Percentiles rank a stretch among this genome's conserved stretches.
These are phyloP conservation scores for Mortierella sp. DNA, from an alignment of 371 early-diverging fungal species.

Conservation along the genomic window DNA sequence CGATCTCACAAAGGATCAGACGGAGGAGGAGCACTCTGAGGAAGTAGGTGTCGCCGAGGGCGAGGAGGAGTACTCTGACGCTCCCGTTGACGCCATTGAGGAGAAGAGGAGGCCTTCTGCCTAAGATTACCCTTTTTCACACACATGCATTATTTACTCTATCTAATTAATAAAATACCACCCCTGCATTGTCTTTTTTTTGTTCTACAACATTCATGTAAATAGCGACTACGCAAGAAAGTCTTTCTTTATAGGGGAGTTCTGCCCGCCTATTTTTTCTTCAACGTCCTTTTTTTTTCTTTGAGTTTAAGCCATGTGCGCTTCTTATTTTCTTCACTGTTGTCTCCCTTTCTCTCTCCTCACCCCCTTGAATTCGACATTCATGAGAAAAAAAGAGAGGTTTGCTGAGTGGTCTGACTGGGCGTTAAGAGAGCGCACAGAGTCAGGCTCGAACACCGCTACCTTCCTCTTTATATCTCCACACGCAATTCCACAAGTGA, in stretches of 20 bases:
- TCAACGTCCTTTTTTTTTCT: not conserved
- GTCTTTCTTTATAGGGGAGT: not conserved
- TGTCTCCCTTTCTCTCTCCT: not conserved
- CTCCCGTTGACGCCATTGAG: conserved; percentile 20
- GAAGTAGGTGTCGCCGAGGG: conserved; percentile 18
- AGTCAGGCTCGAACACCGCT: too few relatives aligned
- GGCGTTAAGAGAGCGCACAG: too few relatives aligned
- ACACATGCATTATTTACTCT: not conserved
- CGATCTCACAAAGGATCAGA: conserved; percentile 35
- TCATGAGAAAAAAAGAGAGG: not conserved
- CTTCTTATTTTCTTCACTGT: not conserved
- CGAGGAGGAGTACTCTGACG: conserved; percentile 26
- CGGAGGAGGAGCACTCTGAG: conserved; percentile 25
- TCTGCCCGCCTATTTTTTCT: not conserved
- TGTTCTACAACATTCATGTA: not conserved
- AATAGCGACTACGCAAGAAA: too few relatives aligned
- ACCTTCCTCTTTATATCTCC: not conserved
- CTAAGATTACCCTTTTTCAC: not conserved
- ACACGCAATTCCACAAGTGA: not conserved
- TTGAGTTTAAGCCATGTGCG: not conserved
- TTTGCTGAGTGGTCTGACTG: too few relatives aligned
- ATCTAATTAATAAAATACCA: conserved; percentile 1
- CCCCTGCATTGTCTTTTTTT: not conserved
- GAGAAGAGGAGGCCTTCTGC: not conserved
- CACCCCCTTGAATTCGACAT: not conserved